These are phyloP conservation scores for Pancytospora philotis DNA, from an alignment of 371 early-diverging fungal species.

Conservation along the genomic window DNA sequence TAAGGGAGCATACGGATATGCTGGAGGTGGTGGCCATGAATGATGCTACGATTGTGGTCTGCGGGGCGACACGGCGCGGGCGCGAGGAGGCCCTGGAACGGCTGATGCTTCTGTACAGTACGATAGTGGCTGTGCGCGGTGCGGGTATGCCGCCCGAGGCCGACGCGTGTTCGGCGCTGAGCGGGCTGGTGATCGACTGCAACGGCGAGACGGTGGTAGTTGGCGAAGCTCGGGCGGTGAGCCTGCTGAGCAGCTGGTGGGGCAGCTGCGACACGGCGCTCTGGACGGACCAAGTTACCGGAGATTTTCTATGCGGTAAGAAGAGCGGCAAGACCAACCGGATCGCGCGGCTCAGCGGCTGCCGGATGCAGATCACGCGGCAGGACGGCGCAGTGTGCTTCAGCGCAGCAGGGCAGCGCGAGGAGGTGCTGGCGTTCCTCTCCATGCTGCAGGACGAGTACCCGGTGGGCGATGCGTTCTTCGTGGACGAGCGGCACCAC, in stretches of 20 bases:
- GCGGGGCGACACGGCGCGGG: too few species aligned
- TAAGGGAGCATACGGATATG: too few species aligned
- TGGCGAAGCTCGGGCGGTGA: background rate
- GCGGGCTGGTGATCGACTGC: background rate
- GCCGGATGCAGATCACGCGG: background rate
- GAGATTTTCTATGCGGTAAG: background rate
- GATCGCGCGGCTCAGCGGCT: background rate
- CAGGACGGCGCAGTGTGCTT: background rate
- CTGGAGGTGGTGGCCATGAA: too few species aligned
- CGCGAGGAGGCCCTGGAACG: too few species aligned
- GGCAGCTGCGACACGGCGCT: background rate
- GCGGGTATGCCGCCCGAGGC: too few species aligned
- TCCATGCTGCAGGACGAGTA: background rate
- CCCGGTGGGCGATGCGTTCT: background rate
- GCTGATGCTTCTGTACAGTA: too few species aligned
- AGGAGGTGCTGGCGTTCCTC: background rate
- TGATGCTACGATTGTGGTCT: too few species aligned
- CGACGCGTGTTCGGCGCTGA: background rate
- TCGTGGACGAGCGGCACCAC: background rate
- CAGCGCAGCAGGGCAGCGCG: background rate
- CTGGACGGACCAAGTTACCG: background rate
- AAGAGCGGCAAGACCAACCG: background rate
- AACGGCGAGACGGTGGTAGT: background rate
- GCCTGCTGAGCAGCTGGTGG: background rate
- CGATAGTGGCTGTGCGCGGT: too few species aligned